A percentile compares a stretch with the other conserved stretches of the same genome.
Evolutionary conservation across 139 green algal genomes (phyloP).

Genomic region (Chlorella ohadii): DNA sequence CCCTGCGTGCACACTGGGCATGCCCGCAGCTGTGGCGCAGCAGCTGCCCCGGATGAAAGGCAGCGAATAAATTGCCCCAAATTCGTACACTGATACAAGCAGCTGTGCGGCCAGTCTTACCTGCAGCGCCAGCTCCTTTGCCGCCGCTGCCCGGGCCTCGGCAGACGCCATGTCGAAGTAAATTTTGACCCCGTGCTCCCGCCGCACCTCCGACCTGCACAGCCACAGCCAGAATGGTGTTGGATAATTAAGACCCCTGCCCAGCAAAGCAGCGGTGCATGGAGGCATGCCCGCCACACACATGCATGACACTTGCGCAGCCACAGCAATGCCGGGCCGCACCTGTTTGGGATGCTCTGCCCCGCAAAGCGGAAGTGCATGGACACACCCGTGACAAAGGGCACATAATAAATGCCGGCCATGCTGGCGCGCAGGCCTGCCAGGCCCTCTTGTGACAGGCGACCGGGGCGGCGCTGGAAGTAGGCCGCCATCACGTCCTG

Average conservation of each 20-base stretch:
- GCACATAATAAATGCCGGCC: background rate
- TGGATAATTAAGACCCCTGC: too few relatives aligned
- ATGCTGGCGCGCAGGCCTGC: background rate
- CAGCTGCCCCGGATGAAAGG: too few relatives aligned
- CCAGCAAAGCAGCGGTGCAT: too few relatives aligned
- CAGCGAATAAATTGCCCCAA: too few relatives aligned
- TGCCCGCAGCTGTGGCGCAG: too few relatives aligned
- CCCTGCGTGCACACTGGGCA: too few relatives aligned
- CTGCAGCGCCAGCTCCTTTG: background rate
- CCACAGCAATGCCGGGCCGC: too few relatives aligned
- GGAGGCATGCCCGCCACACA: too few relatives aligned
- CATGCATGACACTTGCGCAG: too few relatives aligned
- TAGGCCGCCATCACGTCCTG: background rate
- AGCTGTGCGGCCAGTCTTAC: too few relatives aligned
- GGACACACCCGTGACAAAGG: background rate
- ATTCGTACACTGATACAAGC: too few relatives aligned
- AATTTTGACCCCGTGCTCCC: background rate
- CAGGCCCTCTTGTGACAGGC: background rate
- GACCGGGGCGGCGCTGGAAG: background rate
- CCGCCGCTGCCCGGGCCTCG: background rate
- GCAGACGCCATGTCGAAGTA: background rate
- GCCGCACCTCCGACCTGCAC: background rate
- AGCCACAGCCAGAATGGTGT: too few relatives aligned
- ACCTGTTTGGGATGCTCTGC: conserved; percentile 25
- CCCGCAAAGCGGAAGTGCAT: conserved; percentile 25